phyloP scores from a whole-genome alignment of 371 early-diverging fungal species.

The Mycotypha africana region DNA sequence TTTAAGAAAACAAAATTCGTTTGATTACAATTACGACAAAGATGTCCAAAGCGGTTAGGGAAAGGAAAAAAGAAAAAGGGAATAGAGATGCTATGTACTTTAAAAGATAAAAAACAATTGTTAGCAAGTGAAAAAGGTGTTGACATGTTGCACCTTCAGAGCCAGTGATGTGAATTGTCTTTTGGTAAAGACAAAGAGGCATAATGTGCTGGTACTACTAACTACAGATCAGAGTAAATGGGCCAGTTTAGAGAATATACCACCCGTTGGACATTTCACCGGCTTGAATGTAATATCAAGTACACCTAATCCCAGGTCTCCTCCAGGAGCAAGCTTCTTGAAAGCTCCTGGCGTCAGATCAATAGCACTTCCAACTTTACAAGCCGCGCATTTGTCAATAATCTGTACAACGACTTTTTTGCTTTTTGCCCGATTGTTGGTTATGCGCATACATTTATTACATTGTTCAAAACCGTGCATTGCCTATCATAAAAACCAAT shows the following conservation, averaged over 20 bases:
- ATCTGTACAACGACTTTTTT: conserved; percentile 16
- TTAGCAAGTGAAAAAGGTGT: too few relatives aligned
- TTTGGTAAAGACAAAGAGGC: too few relatives aligned
- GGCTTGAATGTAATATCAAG: conserved; percentile 24
- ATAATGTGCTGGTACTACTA: too few relatives aligned
- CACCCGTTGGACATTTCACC: conserved; percentile 9
- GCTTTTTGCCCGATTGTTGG: conserved; percentile 13
- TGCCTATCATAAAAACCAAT: conserved; percentile 12
- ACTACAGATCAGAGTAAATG: too few relatives aligned
- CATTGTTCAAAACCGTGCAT: conserved; percentile 28
- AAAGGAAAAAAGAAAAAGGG: too few relatives aligned
- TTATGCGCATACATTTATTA: conserved; percentile 29
- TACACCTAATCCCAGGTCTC: conserved; percentile 21
- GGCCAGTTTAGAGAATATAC: conserved; percentile 3
- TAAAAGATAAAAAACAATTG: too few relatives aligned
- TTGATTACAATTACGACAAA: too few relatives aligned
- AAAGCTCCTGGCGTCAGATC: conserved; percentile 33
- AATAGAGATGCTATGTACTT: too few relatives aligned
- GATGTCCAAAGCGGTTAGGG: too few relatives aligned
- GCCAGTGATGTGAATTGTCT: too few relatives aligned
- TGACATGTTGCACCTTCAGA: too few relatives aligned
- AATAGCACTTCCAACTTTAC: conserved; percentile 18
- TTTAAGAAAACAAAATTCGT: too few relatives aligned
- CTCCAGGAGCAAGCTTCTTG: conserved; percentile 9
- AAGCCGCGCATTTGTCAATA: conserved; percentile 31